Base-by-base conservation (phyloP, 192 early-diverging fungal genomes). In the Jimgerdemannia flammicorona region DNA sequence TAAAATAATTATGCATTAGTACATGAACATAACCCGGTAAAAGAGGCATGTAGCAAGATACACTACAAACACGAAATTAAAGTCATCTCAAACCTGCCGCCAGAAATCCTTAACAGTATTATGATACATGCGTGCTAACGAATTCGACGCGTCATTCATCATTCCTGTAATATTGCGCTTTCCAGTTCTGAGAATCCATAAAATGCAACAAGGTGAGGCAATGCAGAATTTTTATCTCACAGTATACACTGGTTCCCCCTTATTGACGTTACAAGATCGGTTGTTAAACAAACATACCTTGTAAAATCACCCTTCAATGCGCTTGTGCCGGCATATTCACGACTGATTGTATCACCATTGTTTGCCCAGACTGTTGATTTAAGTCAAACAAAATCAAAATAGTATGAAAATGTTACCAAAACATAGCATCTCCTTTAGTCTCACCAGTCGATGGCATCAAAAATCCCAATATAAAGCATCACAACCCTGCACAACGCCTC, bases 261-360 rank as follows among this genome's bases (percentile, higher is more conserved):
- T 29, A 29, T 29, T 29, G 29, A 29, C 29, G 1, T 29, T 29
- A 29, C 29, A 29, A 29, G 29, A 29, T 29, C 29, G 29, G 29
- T 29, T 29, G 29, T 29, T 1, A 29, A 29, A 29, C 29, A 29
- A 29, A 59, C 66, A 72, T 78, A 80, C 76, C 92, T 78, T 4
- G 92, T 94, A 75, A 91, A 94, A 73, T 94, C 93, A 6, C 92
- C 91, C 71, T 93, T 93, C 77, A 94, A 81, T 3, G 93, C 92
- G 76, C 89, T 90, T 2, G 93, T 94, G 6, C 93, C 93, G 11
- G 93, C 90, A 78, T 93, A 93, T 82, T 92, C 90, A 40, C 89
- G 79, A 76, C 89, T 91, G 44, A 94, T 93, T 40, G 86, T 89
- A 79, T 94, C 93, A 29, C 93, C 93, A 71, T 92, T 94, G 79